Conservation (phyloP, 2,329 filamentous ascomycete genomes). For the Dothistroma septosporum region DNA sequence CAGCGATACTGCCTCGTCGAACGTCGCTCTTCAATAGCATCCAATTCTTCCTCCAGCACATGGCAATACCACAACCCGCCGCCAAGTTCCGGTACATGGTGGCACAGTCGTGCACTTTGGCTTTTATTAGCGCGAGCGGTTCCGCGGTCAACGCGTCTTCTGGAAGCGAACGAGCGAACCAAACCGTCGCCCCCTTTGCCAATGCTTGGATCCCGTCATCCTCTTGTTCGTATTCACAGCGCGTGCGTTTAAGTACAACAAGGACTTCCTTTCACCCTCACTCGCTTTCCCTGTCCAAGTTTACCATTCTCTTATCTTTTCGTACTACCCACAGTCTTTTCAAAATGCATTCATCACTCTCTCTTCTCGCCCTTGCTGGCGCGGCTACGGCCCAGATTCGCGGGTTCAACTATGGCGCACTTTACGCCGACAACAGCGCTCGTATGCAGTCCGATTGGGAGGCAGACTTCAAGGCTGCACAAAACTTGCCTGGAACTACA, state of each 20-base stretch:
- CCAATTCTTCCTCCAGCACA: background rate
- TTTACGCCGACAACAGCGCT: constrained; percentile 33
- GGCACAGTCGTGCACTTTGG: background rate
- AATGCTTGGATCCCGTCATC: background rate
- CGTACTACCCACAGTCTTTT: background rate
- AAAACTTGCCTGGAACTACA: constrained; percentile 57
- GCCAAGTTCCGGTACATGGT: background rate
- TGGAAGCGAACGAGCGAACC: background rate
- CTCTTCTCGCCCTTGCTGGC: constrained; percentile 27
- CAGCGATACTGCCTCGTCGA: too few relatives aligned
- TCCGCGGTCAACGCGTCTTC: background rate
- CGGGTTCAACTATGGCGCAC: constrained; percentile 68
- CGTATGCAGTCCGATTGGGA: constrained; percentile 49
- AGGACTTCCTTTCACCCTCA: background rate
- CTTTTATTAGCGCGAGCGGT: background rate
- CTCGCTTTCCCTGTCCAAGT: background rate
- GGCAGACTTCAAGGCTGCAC: constrained; percentile 62
- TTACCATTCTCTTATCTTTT: background rate
- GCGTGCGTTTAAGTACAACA: background rate
- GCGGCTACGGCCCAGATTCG: constrained; percentile 39
- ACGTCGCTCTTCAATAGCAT: background rate
- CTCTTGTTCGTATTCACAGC: background rate
- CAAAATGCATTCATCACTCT: constrained; percentile 3
- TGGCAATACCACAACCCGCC: background rate
- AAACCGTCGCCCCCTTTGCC: background rate